phyloP scores from a whole-genome alignment of 169 alveolate species.

The Eimeria maxima region DNA sequence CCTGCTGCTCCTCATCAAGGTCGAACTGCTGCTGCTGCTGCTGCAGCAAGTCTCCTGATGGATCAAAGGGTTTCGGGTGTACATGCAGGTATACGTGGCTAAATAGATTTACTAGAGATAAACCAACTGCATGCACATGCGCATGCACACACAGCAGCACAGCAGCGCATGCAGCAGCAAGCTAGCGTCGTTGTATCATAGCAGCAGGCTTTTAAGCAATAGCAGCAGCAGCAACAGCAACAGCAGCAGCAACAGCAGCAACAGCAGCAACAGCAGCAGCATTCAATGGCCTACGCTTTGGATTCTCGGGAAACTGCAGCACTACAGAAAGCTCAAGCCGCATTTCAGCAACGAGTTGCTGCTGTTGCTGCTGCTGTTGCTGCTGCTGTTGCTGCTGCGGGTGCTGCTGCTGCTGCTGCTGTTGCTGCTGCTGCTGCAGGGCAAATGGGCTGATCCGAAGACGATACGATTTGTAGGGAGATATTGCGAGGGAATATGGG shows the following conservation, averaged over 20 bases:
- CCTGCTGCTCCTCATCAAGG: slow-evolving; percentile 12
- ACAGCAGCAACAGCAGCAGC: not conserved
- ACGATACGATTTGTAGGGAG: slow-evolving; percentile 43
- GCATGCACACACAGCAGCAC: not conserved
- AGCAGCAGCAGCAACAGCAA: slow-evolving; percentile 29
- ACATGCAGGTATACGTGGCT: slow-evolving; percentile 18
- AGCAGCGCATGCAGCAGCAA: slow-evolving; percentile 23
- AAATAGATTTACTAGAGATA: not conserved
- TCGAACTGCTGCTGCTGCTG: slow-evolving; percentile 29
- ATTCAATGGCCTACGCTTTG: not conserved
- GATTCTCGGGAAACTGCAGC: not conserved
- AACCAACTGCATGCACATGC: not conserved
- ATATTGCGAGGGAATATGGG: slow-evolving; percentile 17
- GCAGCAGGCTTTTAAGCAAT: not conserved
- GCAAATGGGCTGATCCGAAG: slow-evolving; percentile 29
- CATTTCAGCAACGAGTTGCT: slow-evolving; percentile 27
- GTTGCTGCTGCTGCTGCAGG: not conserved
- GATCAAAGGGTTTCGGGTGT: not conserved
- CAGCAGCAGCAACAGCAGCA: not conserved
- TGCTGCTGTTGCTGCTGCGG: not conserved
- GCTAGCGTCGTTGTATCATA: not conserved
- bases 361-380: not conserved
- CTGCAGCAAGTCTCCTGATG: not conserved
- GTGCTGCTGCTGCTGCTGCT: too few species aligned
- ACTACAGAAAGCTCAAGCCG: slow-evolving; percentile 53